Evolutionary conservation across 768 basidiomycete species (phyloP), one percentile per base, ranked within the genome.

Genomic region (Trametes cinnabarina): DNA sequence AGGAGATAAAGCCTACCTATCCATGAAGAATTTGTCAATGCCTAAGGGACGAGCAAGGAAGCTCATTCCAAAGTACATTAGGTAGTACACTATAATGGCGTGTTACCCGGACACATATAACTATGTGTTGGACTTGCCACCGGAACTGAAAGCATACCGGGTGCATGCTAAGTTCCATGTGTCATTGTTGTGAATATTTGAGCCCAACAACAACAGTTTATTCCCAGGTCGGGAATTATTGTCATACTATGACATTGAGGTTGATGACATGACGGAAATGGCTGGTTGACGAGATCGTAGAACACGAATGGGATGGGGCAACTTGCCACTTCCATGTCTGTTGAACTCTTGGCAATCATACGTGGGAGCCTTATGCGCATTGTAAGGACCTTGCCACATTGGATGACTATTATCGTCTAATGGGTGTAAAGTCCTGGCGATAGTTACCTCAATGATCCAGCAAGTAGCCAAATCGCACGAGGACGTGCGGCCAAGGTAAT

Each of bases 151-250:
- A 35, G 26, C 39, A 4, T 60, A 69, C 3, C 19, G 69, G 2
- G 69, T 78, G 6, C 71, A 75, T 35, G 65, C 66, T 0, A 71
- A 41, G 10, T 79, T 79, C 43, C 76, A 81, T 61, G 69, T 65
- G 0, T 68, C 53, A 0, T 47, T 72, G 11, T 55, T 81, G 9
- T n/a, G 68, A 25, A 63, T 59, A 22, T 51, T 73, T 34, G 52
- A 68, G 0, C 64, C 68, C 0, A 74, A 71, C 22, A 68, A 77
- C 62, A 64, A 73, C 25, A 57, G 19, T 0, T 10, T 72, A 28
- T 81, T 80, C 61, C 78, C 76, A 0, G 55, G 65, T 3, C 52
- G 73, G 0, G 48, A 61, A 3, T 37, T 60, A 0, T 60, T 63
- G 7, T 26, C 22, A 3, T 68, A 68, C 4, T 78, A 76, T 39